Base-by-base conservation (phyloP, 2,329 filamentous ascomycete genomes). In the Albophoma yamanashiensis region DNA sequence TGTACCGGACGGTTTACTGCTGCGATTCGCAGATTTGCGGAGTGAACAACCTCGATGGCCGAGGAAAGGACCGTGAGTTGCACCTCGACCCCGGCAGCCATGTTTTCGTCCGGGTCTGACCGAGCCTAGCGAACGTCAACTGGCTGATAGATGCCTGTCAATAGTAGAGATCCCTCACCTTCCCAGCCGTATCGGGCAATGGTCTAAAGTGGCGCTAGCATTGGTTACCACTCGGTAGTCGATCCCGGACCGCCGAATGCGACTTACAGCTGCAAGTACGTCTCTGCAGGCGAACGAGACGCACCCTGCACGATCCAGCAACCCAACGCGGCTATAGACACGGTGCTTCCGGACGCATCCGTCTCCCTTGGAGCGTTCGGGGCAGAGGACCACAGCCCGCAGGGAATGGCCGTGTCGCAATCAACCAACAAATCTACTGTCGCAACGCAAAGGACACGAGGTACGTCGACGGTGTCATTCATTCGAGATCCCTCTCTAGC, bases 21-120 rank as follows among this genome's bases (percentile, higher is more conserved):
- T 82, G 81, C 67, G 79, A 82, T 66, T 73, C 75, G 56, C 74
- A 73, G 57, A 73, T 73, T 56, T 84, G 81, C 65, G 81, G 80
- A 36, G 78, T 83, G 53, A 69, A 73, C 58, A 69, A 72, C 57
- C 63, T 71, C 36, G 62, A 61, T 15, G 61, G 63, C 36, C 57
- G 60, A 56, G 70, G 68, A n/a, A 74, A 78, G 67, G 79, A 81
- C 66, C 80, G 81, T 74, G 70, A 56, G 72, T 38, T 69, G 56
- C 39, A 38, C 59, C 50, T 7, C 11, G 9, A 20, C 20, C 50
- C 50, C 31, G 31, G 50, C 11, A 36, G 31, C 0, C 50, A 36
- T 36, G 5, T 53, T 20, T 36, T 22, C 50, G 31, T 53, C 50
- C 8, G 4, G 31, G 20, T 43, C 40, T 69, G 53, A 69, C 62